phyloP scores from a whole-genome alignment of 1,284 basidiomycete species.

The Peniophora sp. region DNA sequence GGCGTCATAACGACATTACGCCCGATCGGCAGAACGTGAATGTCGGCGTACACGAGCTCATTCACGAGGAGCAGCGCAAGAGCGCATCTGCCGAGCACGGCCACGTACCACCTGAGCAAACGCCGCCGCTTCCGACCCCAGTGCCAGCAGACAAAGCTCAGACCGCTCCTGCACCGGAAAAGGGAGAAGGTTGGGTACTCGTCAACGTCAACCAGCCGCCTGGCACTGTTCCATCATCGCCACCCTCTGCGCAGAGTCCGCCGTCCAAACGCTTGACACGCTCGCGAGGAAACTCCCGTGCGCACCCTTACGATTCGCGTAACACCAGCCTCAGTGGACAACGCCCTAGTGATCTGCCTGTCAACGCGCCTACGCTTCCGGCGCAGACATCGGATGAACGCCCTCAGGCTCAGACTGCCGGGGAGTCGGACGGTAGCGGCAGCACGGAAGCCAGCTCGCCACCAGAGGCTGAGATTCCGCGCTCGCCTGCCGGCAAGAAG shows the following conservation, averaged over 20 bases:
- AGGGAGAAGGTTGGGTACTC: slow-evolving; percentile 12
- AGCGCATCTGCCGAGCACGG: slow-evolving; percentile 18
- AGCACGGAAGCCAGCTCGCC: neutral
- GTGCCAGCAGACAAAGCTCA: neutral
- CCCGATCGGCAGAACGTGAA: slow-evolving; percentile 14
- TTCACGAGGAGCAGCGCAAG: slow-evolving; percentile 14
- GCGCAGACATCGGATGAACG: no score
- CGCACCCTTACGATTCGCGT: slow-evolving; percentile 1
- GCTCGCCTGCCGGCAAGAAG: slow-evolving; percentile 14
- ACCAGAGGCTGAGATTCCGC: neutral
- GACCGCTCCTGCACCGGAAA: slow-evolving; percentile 8
- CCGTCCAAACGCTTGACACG: slow-evolving; percentile 1
- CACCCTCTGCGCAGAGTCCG: slow-evolving; percentile 2
- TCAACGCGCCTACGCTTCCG: no score
- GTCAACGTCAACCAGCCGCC: slow-evolving; percentile 8
- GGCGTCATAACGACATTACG: slow-evolving; percentile 1
- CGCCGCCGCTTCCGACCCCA: neutral
- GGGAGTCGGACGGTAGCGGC: neutral
- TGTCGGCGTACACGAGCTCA: slow-evolving; percentile 15
- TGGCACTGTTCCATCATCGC: slow-evolving; percentile 3
- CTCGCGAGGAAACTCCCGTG: neutral
- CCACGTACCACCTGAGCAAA: slow-evolving; percentile 6
- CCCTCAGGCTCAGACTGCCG: neutral
- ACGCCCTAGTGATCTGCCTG: no score
- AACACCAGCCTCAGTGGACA: neutral